Conservation (phyloP, 768 basidiomycete species). For the Mrakia hoshinonis region DNA sequence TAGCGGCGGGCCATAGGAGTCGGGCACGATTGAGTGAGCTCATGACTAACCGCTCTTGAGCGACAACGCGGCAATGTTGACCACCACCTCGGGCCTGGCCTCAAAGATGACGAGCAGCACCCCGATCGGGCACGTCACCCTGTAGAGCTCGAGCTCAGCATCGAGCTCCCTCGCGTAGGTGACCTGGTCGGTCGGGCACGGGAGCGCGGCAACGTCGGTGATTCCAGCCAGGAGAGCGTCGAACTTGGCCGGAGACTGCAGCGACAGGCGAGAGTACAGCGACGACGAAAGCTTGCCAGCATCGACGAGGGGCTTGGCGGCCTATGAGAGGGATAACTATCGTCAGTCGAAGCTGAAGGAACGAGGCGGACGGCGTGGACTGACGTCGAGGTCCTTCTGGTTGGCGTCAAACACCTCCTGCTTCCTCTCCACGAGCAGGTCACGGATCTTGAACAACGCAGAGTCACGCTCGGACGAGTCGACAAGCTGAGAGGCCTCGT, state of each 20-base stretch:
- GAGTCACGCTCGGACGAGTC: constrained; percentile 56
- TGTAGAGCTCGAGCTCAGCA: constrained; percentile 75
- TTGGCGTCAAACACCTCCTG: constrained; percentile 71
- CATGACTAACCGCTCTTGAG: constrained; percentile 73
- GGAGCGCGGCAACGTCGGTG: constrained; percentile 70
- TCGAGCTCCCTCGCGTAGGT: constrained; percentile 86
- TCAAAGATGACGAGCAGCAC: constrained; percentile 95
- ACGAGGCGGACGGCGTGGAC: constrained; percentile 23
- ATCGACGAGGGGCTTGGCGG: constrained; percentile 66
- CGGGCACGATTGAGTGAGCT: too few species aligned
- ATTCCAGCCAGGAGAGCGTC: constrained; percentile 87
- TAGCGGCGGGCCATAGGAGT: not conserved
- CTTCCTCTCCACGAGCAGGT: constrained; percentile 57
- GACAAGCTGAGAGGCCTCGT: constrained; percentile 77
- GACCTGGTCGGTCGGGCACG: constrained; percentile 76
- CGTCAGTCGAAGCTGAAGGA: not conserved
- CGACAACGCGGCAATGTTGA: constrained; percentile 90
- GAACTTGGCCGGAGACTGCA: constrained; percentile 63
- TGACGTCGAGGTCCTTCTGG: constrained; percentile 64
- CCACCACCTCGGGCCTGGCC: constrained; percentile 91
- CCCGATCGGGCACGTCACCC: constrained; percentile 92
- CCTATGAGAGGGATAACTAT: constrained; percentile 45
- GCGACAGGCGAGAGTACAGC: constrained; percentile 76
- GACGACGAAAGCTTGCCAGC: constrained; percentile 75
- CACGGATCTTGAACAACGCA: constrained; percentile 63